Conservation (phyloP, 2,329 filamentous ascomycete genomes). For the Neurospora sp. region DNA sequence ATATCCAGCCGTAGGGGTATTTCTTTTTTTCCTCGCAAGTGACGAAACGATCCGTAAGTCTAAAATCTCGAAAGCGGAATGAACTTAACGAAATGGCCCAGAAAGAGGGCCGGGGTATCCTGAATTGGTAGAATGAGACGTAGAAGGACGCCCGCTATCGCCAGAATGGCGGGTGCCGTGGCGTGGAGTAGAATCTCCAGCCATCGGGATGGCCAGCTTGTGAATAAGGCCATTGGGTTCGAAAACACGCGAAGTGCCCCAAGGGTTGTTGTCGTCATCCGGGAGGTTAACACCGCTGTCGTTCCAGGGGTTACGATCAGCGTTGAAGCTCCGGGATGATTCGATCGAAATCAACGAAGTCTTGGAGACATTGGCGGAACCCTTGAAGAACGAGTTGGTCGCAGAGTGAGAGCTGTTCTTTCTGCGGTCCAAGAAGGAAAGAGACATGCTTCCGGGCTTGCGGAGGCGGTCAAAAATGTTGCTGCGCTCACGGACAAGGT, state of each 20-base stretch:
- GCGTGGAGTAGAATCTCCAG: constrained; percentile 75
- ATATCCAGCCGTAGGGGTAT: constrained; percentile 54
- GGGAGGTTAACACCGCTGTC: constrained; percentile 91
- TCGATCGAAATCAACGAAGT: constrained; percentile 94
- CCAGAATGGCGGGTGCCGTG: constrained; percentile 77
- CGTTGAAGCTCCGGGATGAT: constrained; percentile 80
- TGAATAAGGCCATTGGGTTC: constrained; percentile 52
- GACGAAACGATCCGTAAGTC: constrained; percentile 24
- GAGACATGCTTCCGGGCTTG: constrained; percentile 89
- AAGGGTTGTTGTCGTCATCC: constrained; percentile 73
- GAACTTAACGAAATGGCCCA: constrained; percentile 79
- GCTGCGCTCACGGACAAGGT: constrained; percentile 67
- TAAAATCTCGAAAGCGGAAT: constrained; percentile 27
- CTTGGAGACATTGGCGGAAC: constrained; percentile 82
- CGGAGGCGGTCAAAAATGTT: constrained; percentile 85
- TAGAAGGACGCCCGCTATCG: constrained; percentile 85
- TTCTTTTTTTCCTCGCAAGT: constrained; percentile 36
- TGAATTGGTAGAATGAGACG: constrained; percentile 90
- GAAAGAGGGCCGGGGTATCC: constrained; percentile 82
- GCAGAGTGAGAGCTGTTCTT: constrained; percentile 88
- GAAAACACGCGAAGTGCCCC: constrained; percentile 40
- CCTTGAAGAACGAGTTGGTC: constrained; percentile 81
- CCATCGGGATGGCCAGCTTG: constrained; percentile 56
- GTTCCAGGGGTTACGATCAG: constrained; percentile 96
- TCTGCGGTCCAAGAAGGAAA: constrained; percentile 89